A percentile compares a stretch with the other conserved stretches of the same genome.
Evolutionary conservation across 2,329 filamentous ascomycete species (phyloP).

Genomic region (Aspergillus ochraceus): DNA sequence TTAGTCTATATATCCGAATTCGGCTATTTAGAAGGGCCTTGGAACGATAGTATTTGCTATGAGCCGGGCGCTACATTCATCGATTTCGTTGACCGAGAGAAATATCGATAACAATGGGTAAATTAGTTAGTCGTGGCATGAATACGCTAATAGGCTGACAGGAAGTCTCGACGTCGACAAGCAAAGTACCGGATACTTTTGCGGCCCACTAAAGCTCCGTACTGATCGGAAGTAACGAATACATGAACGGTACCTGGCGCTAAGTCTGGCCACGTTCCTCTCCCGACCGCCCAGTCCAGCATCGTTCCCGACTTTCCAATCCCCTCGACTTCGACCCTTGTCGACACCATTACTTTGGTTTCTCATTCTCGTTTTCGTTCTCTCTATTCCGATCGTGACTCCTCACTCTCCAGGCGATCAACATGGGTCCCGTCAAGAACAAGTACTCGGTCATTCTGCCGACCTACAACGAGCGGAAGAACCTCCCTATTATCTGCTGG

Average conservation of each 20-base stretch:
- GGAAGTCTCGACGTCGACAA: too few species aligned
- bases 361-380: neutral
- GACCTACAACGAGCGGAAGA: constrained; percentile 97
- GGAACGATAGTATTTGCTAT: too few species aligned
- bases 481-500: constrained; percentile 95
- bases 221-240: neutral
- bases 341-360: neutral
- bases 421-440: constrained; percentile 53
- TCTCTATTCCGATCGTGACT: neutral
- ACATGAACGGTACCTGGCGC: neutral
- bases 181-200: neutral
- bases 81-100: too few species aligned
- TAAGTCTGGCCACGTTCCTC: neutral
- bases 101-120: too few species aligned
- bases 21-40: too few species aligned
- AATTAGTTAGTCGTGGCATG: too few species aligned
- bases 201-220: neutral
- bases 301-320: neutral
- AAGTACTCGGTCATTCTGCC: constrained; percentile 98
- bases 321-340: neutral
- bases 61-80: too few species aligned
- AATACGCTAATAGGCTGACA: too few species aligned
- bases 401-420: constrained; percentile 11
- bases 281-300: neutral
- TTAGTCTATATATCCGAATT: too few species aligned